phyloP scores from a whole-genome alignment of 2,329 filamentous ascomycete species.

The Fusarium praegraminearum region DNA sequence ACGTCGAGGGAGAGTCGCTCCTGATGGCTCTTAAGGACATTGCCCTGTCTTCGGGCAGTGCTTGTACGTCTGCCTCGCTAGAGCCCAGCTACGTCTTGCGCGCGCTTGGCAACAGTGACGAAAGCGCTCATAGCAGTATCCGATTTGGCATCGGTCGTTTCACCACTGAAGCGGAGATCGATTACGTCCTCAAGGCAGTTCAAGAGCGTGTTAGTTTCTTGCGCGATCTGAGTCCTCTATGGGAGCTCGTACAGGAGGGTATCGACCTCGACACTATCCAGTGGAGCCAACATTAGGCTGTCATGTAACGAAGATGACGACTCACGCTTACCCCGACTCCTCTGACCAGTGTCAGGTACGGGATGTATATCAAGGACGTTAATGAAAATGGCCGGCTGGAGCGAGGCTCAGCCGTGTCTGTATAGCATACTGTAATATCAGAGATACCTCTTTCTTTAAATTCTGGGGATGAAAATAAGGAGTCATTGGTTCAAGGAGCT shows the following conservation, averaged over 20 bases:
- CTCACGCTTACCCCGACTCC: slow-evolving; percentile 3
- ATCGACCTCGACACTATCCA: slow-evolving; percentile 96
- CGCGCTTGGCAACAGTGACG: slow-evolving; percentile 94
- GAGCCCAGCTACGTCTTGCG: slow-evolving; percentile 97
- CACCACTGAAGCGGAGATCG: slow-evolving; percentile 94
- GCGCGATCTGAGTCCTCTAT: slow-evolving; percentile 92
- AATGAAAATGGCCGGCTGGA: slow-evolving; percentile 35
- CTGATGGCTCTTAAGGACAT: slow-evolving; percentile 99
- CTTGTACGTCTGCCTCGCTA: slow-evolving; percentile 95
- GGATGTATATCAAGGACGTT: slow-evolving; percentile 17
- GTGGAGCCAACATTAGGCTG: slow-evolving; percentile 90
- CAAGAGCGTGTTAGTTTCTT: slow-evolving; percentile 91
- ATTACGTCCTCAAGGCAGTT: slow-evolving; percentile 97
- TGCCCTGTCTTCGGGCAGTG: slow-evolving; percentile 93
- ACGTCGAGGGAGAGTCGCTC: slow-evolving; percentile 97
- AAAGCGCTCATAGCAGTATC: slow-evolving; percentile 97
- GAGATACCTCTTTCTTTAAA: slow-evolving; percentile 51
- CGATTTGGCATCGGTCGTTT: slow-evolving; percentile 97
- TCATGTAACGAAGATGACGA: slow-evolving; percentile 8
- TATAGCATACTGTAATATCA: slow-evolving; percentile 52
- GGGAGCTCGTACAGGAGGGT: slow-evolving; percentile 98
- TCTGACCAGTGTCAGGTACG: not conserved
- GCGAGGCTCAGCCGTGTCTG: slow-evolving; percentile 46
- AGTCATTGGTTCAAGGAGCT: slow-evolving; percentile 41
- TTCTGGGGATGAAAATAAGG: slow-evolving; percentile 40